Percentiles rank a stretch among this genome's conserved stretches.
phyloP scores from a whole-genome alignment of 2,329 filamentous ascomycete species.

The Alternaria viburni region DNA sequence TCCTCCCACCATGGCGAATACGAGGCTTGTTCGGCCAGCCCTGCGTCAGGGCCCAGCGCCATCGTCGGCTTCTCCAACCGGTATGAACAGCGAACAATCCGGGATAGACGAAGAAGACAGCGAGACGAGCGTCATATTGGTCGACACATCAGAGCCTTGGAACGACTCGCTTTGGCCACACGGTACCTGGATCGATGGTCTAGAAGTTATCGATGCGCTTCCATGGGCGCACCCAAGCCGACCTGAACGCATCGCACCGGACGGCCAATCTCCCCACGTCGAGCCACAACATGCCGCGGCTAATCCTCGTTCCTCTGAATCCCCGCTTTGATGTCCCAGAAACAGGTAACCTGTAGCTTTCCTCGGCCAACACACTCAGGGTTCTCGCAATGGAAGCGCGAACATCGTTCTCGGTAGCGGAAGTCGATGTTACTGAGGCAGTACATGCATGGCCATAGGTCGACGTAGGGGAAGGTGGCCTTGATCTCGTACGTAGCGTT shows the following conservation, averaged over 20 bases:
- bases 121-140: not conserved
- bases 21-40: not conserved
- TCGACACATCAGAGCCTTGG: not conserved
- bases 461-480: not conserved
- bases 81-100: not conserved
- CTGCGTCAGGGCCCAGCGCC: too few species aligned
- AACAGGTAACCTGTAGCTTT: constrained; percentile 2
- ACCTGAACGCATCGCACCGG: not conserved
- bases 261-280: not conserved
- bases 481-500: not conserved
- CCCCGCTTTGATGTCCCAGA: not conserved
- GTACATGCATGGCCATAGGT: constrained; percentile 14
- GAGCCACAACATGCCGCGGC: not conserved
- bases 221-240: not conserved
- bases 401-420: not conserved
- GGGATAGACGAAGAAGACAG: not conserved
- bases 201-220: not conserved
- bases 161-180: not conserved
- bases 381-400: not conserved
- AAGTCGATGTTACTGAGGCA: not conserved
- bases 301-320: not conserved
- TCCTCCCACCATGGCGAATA: not conserved
- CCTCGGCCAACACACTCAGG: not conserved
- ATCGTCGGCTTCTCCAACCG: not conserved
- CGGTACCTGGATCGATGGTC: not conserved